phyloP scores from a whole-genome alignment of 305 asterid species.

The Rubia peregrina region DNA sequence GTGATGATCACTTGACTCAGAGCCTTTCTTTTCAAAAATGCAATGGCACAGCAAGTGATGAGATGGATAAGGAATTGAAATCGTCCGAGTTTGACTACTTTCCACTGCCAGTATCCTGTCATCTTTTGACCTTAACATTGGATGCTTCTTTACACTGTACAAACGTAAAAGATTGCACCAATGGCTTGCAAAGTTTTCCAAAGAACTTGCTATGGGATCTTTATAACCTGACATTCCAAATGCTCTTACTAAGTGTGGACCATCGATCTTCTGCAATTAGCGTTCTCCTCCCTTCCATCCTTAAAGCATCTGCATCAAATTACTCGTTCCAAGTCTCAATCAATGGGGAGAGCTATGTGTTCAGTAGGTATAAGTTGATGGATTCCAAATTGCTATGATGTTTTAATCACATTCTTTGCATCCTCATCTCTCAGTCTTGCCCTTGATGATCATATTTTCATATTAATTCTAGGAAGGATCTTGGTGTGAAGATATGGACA shows the following conservation, averaged over 20 bases:
- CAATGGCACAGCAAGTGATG: slow-evolving; percentile 26
- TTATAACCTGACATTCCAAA: slow-evolving; percentile 48
- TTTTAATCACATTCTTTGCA: neutral
- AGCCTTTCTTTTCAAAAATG: slow-evolving; percentile 24
- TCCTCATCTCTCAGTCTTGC: neutral
- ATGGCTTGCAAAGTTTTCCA: slow-evolving; percentile 35
- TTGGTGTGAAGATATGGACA: slow-evolving; percentile 55
- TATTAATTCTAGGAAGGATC: slow-evolving; percentile 45
- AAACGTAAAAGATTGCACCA: slow-evolving; percentile 22
- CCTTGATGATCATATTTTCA: slow-evolving; percentile 2
- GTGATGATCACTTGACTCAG: slow-evolving; percentile 24
- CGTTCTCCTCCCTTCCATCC: slow-evolving; percentile 64
- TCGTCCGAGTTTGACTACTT: slow-evolving; percentile 37
- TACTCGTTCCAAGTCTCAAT: slow-evolving; percentile 42
- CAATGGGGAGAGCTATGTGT: slow-evolving; percentile 37
- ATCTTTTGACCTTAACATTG: slow-evolving; percentile 51
- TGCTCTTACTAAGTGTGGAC: slow-evolving; percentile 64
- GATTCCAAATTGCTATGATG: slow-evolving; percentile 12
- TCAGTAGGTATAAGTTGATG: slow-evolving; percentile 51
- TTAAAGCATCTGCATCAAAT: slow-evolving; percentile 43
- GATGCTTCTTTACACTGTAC: slow-evolving; percentile 47
- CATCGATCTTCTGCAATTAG: slow-evolving; percentile 72
- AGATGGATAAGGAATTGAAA: slow-evolving; percentile 23
- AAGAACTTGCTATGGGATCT: slow-evolving; percentile 83
- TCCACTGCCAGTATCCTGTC: slow-evolving; percentile 57